phyloP scores from a whole-genome alignment of 768 basidiomycete genomes.

The Trametes villosa region DNA sequence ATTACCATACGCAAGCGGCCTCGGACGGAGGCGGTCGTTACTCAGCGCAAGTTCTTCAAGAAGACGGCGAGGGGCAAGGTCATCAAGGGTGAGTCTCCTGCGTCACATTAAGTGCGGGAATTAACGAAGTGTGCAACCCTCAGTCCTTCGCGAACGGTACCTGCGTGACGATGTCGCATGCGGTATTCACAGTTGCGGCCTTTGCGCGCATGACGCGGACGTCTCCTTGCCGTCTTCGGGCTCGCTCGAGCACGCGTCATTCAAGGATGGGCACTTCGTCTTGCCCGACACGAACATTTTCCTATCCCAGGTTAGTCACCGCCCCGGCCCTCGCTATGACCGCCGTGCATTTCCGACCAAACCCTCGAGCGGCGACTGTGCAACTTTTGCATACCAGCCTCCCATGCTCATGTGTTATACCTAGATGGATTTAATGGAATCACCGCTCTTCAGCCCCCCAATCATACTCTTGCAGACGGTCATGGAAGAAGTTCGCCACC shows the following conservation, averaged over 20 bases:
- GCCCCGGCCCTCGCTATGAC: not conserved
- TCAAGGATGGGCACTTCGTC: conserved; percentile 75
- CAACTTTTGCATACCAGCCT: not conserved
- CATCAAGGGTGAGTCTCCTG: conserved; percentile 71
- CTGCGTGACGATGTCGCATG: conserved; percentile 91
- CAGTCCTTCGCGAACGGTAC: conserved; percentile 90
- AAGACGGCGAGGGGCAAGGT: conserved; percentile 95
- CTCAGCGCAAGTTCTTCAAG: conserved; percentile 93
- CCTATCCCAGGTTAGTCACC: conserved; percentile 71
- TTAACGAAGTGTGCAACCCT: not conserved
- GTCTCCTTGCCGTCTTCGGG: conserved; percentile 63
- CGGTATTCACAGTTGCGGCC: conserved; percentile 71
- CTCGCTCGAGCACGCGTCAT: conserved; percentile 56
- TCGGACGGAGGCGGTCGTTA: conserved; percentile 68
- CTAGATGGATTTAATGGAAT: conserved; percentile 95
- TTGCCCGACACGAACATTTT: conserved; percentile 96
- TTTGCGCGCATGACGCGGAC: conserved; percentile 53
- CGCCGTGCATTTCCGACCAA: not conserved
- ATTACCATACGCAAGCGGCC: conserved; percentile 79
- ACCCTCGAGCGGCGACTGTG: not conserved
- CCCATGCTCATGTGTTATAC: conserved; percentile 14
- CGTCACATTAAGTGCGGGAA: conserved; percentile 1
- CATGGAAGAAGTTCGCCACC: conserved; percentile 93
- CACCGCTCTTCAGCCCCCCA: conserved; percentile 70
- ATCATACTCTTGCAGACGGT: conserved; percentile 95